These are phyloP conservation scores for Neonothopanus nambi DNA, from an alignment of 1,284 basidiomycete genomes.

Conservation along the genomic window DNA sequence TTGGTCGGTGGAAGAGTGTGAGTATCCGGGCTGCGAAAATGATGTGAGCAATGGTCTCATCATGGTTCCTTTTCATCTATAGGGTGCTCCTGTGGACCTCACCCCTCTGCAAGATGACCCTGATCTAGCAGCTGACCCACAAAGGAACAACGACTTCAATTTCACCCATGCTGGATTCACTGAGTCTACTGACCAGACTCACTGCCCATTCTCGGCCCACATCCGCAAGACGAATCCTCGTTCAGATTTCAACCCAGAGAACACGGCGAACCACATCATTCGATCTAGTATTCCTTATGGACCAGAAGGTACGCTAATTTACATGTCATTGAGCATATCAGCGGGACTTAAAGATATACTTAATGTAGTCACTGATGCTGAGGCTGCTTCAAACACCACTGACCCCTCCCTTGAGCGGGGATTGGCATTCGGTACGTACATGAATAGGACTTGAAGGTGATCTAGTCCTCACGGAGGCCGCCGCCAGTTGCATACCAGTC, in stretches of 20 bases:
- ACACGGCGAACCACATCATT: conserved; percentile 25
- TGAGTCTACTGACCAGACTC: conserved; percentile 24
- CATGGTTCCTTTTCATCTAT: too few relatives aligned
- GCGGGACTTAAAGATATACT: background rate
- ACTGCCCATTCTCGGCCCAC: conserved; percentile 35
- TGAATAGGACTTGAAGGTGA: too few relatives aligned
- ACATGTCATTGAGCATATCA: background rate
- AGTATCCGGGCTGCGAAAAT: background rate
- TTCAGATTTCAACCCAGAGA: conserved; percentile 16
- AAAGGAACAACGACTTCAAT: conserved; percentile 38
- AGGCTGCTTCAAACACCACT: conserved; percentile 19
- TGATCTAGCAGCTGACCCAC: conserved; percentile 29
- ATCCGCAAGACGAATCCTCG: conserved; percentile 32
- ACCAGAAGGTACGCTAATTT: conserved; percentile 28
- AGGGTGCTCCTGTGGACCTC: conserved; percentile 38
- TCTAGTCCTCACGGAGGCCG: too few relatives aligned
- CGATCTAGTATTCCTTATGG: conserved; percentile 42
- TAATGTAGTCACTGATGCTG: conserved; percentile 16
- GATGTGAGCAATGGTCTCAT: background rate
- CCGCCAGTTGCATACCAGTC: conserved; percentile 29
- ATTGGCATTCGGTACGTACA: conserved; percentile 26
- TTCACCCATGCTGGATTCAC: conserved; percentile 23
- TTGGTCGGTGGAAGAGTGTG: conserved; percentile 35
- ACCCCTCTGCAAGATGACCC: conserved; percentile 34
- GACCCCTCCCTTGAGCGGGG: conserved; percentile 28